A percentile compares a stretch with the other conserved stretches of the same genome.
phyloP scores from a whole-genome alignment of 192 early-diverging fungal species.

The Chytriomyces sp. region DNA sequence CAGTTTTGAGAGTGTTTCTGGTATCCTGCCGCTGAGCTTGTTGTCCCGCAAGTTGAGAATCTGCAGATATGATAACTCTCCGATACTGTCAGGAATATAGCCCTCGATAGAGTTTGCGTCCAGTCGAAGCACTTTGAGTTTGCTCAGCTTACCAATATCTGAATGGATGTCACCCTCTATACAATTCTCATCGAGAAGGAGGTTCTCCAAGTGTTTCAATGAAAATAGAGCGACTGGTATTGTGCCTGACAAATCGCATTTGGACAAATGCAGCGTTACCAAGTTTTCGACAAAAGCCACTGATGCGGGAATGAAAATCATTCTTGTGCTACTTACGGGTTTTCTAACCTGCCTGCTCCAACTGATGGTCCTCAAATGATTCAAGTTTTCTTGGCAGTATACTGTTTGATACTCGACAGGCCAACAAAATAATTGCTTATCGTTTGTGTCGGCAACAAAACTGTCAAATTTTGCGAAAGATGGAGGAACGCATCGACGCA shows the following conservation, averaged over 20 bases:
- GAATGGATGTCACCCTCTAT: neutral
- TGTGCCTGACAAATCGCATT: neutral
- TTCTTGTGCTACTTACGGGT: neutral
- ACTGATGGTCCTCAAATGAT: no score
- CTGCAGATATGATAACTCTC: neutral
- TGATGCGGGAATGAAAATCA: neutral
- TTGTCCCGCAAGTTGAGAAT: neutral
- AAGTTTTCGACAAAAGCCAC: neutral
- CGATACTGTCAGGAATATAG: neutral
- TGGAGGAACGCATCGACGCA: neutral
- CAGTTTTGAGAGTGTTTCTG: neutral
- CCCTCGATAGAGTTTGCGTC: neutral
- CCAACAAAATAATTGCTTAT: neutral
- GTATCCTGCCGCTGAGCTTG: neutral
- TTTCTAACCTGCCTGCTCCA: neutral
- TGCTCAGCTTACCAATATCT: neutral
- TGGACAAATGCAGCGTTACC: neutral
- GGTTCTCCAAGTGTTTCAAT: neutral
- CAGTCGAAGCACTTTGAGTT: neutral
- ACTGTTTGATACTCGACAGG: neutral
- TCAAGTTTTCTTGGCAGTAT: no score
- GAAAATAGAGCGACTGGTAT: neutral
- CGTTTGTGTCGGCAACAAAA: neutral
- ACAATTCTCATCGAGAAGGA: neutral
- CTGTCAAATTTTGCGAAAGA: neutral